Evolutionary conservation across 202 grass and related monocot species (phyloP), one percentile per base, ranked within the genome.

Genomic region (Bolboschoenoplectus hybrid): DNA sequence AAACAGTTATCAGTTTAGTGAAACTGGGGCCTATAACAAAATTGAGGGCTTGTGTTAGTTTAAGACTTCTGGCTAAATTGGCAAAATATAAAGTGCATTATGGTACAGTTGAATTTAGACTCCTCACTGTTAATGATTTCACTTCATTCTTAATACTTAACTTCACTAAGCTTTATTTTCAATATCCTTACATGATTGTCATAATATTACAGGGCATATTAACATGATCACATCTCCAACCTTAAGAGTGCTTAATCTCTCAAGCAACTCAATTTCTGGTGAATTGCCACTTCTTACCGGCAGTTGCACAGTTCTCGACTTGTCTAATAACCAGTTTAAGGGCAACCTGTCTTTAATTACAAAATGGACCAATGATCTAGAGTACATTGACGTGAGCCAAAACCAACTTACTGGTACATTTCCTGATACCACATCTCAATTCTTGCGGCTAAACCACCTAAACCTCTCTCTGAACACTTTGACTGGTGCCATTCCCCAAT

Each of bases 221-320:
- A 99, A 99, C 88, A 99, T 99, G 97, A 97, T 99, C 75, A 99
- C 93, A 61, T 99, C 97, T 56, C 91, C 97, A 20, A 94, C 89
- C 63, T 87, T 99, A 64, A 92, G 88, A 71, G 79, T 91, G 17
- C 91, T 99, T 68, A 99, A 99, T 90, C 84, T 99, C 43, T 99
- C 97, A 8, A 92, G 93, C 51, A 99, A 99, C 88, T 89, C 89
- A 85, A 85, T 97, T 84, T 97, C 92, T 84, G 97, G 97, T 53
- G 86, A 94, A 63, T 89, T 97, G 75, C 97, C 97, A 74, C 85
- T 99, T 88, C 87, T 99, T 49, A 85, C 92, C 77, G 97, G 93
- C 84, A 94, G 90, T 87, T 99, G 97, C 62, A 82, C 92, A 56
- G 89, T 97, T 82, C 88, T 99, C 80, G 97, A 99, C 85, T 84